A percentile compares a stretch with the other conserved stretches of the same genome.
Conservation (phyloP, 2,329 filamentous ascomycete genomes). For the Colletotrichum sp. region DNA sequence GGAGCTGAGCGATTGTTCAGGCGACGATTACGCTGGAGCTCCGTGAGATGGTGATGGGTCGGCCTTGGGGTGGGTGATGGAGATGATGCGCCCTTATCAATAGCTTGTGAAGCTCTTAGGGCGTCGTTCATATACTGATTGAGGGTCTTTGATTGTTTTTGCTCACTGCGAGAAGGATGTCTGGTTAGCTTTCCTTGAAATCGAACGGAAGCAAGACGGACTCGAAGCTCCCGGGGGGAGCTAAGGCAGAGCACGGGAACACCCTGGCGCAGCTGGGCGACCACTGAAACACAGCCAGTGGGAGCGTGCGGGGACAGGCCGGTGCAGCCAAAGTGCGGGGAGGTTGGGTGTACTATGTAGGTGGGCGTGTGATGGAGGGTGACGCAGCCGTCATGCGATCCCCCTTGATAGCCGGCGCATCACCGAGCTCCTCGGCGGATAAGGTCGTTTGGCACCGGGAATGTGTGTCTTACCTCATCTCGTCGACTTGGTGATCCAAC, state of each 20-base stretch:
- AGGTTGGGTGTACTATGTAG: neutral
- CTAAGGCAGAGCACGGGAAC: conserved; percentile 21
- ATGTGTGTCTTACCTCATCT: conserved; percentile 16
- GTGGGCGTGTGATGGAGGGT: conserved; percentile 15
- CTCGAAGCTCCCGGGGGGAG: conserved; percentile 19
- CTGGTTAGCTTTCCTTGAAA: conserved; percentile 11
- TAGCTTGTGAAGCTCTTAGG: neutral
- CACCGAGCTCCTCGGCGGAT: neutral
- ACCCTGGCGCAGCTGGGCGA: conserved; percentile 10
- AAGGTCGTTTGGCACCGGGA: neutral
- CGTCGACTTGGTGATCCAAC: neutral
- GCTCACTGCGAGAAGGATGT: neutral
- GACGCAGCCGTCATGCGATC: conserved; percentile 21
- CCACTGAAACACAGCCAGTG: conserved; percentile 15
- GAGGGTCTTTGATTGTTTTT: neutral
- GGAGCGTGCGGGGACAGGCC: conserved; percentile 15
- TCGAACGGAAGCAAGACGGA: conserved; percentile 8
- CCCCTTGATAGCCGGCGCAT: conserved; percentile 4
- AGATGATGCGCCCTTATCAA: neutral
- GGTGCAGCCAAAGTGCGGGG: conserved; percentile 18
- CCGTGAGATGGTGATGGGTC: conserved; percentile 4
- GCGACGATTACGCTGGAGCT: conserved; percentile 14
- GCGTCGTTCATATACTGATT: conserved; percentile 15
- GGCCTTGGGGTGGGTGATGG: neutral
- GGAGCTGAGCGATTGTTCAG: conserved; percentile 42